These are phyloP conservation scores for Musa balbisiana DNA, from an alignment of 202 grass and related monocot species.

Conservation along the genomic window DNA sequence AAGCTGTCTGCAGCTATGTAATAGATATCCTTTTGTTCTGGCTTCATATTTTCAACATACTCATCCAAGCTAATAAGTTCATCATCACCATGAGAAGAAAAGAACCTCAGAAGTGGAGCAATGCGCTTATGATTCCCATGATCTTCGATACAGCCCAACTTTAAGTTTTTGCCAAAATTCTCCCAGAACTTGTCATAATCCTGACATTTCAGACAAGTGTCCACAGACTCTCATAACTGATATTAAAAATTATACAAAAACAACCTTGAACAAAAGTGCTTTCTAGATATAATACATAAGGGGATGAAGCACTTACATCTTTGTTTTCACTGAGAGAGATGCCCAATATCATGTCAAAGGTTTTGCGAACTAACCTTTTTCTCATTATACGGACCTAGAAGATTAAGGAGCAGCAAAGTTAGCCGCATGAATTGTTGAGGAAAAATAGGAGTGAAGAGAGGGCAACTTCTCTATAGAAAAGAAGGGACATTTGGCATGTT, in stretches of 20 bases:
- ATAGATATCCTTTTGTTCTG: conserved; percentile 78
- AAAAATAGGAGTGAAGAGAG: background rate
- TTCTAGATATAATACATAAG: background rate
- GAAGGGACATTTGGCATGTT: background rate
- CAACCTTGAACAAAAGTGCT: background rate
- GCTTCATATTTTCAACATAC: conserved; percentile 80
- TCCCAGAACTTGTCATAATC: conserved; percentile 94
- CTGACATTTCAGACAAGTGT: conserved; percentile 18
- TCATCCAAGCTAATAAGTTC: conserved; percentile 70
- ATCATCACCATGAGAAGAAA: conserved; percentile 61
- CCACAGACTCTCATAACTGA: conserved; percentile 1
- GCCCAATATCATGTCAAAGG: conserved; percentile 88
- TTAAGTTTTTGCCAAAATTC: conserved; percentile 85
- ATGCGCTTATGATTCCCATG: conserved; percentile 68
- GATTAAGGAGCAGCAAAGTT: conserved; percentile 8
- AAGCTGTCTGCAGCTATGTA: conserved; percentile 79
- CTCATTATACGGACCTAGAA: conserved; percentile 75
- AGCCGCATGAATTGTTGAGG: background rate
- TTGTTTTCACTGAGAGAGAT: conserved; percentile 57
- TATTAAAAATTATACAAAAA: background rate
- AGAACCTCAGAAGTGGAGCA: conserved; percentile 58
- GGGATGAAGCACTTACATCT: conserved; percentile 31
- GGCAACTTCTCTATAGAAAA: background rate
- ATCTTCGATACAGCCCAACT: conserved; percentile 85
- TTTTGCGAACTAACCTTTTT: conserved; percentile 83